Evolutionary conservation across 768 basidiomycete genomes (phyloP).

Genomic region (Vararia minispora): DNA sequence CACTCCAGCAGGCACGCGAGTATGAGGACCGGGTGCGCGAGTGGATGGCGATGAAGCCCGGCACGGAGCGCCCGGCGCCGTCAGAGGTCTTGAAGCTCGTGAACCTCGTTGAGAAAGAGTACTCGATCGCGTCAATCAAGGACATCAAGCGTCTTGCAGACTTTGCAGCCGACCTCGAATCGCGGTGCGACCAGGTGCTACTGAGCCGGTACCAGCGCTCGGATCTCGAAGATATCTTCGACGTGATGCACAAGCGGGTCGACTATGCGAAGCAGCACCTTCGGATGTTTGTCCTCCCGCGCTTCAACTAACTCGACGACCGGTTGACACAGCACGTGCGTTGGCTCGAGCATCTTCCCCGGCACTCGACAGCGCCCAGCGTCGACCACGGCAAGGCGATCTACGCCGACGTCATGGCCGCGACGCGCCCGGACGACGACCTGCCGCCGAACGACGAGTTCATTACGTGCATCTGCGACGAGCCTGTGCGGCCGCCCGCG

Average conservation of each 20-base stretch:
- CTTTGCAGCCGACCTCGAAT: constrained; percentile 70
- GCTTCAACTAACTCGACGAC: constrained; percentile 59
- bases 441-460: constrained; percentile 70
- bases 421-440: constrained; percentile 70
- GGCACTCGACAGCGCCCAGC: constrained; percentile 64
- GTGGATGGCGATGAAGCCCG: constrained; percentile 53
- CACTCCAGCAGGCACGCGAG: constrained; percentile 62
- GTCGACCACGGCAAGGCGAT: constrained; percentile 52
- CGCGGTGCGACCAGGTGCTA: constrained; percentile 62
- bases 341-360: constrained; percentile 69
- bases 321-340: constrained; percentile 56
- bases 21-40: constrained; percentile 68
- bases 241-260: constrained; percentile 64
- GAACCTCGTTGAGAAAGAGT: constrained; percentile 66
- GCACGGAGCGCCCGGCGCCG: constrained; percentile 47
- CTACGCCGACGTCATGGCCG: constrained; percentile 64
- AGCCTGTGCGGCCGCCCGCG: constrained; percentile 70
- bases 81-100: constrained; percentile 62
- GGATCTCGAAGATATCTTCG: constrained; percentile 56
- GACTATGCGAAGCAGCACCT: constrained; percentile 62
- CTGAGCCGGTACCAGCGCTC: constrained; percentile 45
- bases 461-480: constrained; percentile 75
- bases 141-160: constrained; percentile 62
- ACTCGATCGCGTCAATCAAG: constrained; percentile 51
- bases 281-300: constrained; percentile 59